Evolutionary conservation across 495 filamentous ascomycete genomes (phyloP).

Genomic region (Penicillium angulare): DNA sequence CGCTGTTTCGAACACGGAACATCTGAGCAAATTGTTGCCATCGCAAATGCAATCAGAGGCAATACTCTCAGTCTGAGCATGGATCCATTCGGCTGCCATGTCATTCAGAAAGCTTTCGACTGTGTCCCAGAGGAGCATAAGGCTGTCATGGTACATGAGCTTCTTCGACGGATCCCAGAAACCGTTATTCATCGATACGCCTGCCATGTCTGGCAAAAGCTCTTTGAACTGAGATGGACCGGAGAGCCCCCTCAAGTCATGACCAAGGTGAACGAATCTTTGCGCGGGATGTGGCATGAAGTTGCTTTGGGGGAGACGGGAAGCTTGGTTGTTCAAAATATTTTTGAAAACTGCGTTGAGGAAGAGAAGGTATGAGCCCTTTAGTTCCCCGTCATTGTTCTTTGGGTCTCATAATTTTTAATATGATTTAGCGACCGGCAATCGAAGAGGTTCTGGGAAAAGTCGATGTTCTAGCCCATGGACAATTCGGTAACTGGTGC

Average conservation of each 20-base stretch:
- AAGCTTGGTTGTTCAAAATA: conserved; percentile 97
- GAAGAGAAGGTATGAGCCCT: conserved; percentile 80
- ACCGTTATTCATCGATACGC: conserved; percentile 98
- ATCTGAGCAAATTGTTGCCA: conserved; percentile 89
- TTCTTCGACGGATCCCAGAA: conserved; percentile 92
- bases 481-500: conserved; percentile 99
- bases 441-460: conserved; percentile 93
- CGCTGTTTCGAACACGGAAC: conserved; percentile 99
- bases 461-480: conserved; percentile 93
- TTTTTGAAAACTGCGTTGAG: conserved; percentile 98
- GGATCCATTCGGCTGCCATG: conserved; percentile 98
- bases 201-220: conserved; percentile 99
- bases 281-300: conserved; percentile 98
- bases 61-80: conserved; percentile 93
- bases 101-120: conserved; percentile 97
- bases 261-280: conserved; percentile 94
- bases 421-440: conserved; percentile 72
- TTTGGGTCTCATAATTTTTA: conserved; percentile 22
- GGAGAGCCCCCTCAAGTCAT: conserved; percentile 96
- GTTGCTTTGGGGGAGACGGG: conserved; percentile 96
- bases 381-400: background rate
- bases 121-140: conserved; percentile 97
- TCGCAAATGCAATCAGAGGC: conserved; percentile 91
- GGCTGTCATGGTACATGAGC: conserved; percentile 95
- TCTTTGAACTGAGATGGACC: conserved; percentile 97